phyloP scores from a whole-genome alignment of 2,329 filamentous ascomycete genomes.

The Lasiodiplodia sp. region DNA sequence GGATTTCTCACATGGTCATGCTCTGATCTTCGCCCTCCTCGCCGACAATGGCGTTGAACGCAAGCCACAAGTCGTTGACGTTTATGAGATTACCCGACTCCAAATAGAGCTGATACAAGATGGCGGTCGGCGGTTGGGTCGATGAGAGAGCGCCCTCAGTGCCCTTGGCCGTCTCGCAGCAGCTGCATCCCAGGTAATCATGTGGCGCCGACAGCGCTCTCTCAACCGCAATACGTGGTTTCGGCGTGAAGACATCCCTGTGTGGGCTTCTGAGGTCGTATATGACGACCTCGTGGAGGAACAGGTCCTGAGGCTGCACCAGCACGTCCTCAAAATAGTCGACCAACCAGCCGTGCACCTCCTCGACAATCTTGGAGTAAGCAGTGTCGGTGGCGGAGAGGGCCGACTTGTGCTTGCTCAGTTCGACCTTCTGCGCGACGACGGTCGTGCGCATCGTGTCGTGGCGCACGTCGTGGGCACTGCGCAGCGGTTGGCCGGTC shows the following conservation, averaged over 20 bases:
- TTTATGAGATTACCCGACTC: conserved; percentile 81
- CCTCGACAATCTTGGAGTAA: conserved; percentile 72
- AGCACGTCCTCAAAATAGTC: conserved; percentile 56
- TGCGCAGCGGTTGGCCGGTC: conserved; percentile 63
- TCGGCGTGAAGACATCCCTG: conserved; percentile 76
- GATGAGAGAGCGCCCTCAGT: conserved; percentile 57
- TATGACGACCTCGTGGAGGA: conserved; percentile 76
- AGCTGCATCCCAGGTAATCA: conserved; percentile 78
- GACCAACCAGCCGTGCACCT: conserved; percentile 60
- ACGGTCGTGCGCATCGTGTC: conserved; percentile 78
- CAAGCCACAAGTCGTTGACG: conserved; percentile 79
- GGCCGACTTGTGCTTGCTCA: conserved; percentile 76
- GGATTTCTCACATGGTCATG: conserved; percentile 46
- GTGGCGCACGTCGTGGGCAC: conserved; percentile 75
- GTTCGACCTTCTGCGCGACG: conserved; percentile 80
- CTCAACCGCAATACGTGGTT: conserved; percentile 74
- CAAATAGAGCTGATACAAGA: conserved; percentile 80
- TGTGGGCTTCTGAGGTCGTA: conserved; percentile 76
- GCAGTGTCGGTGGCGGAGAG: conserved; percentile 74
- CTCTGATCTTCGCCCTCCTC: conserved; percentile 55
- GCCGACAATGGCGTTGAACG: conserved; percentile 72
- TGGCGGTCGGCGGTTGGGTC: conserved; percentile 73
- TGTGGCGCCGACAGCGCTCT: conserved; percentile 75
- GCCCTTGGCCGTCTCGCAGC: conserved; percentile 58
- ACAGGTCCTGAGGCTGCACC: conserved; percentile 59